Conservation (phyloP, 176 grass and related monocot species). For the Paspalum vaginatum region DNA sequence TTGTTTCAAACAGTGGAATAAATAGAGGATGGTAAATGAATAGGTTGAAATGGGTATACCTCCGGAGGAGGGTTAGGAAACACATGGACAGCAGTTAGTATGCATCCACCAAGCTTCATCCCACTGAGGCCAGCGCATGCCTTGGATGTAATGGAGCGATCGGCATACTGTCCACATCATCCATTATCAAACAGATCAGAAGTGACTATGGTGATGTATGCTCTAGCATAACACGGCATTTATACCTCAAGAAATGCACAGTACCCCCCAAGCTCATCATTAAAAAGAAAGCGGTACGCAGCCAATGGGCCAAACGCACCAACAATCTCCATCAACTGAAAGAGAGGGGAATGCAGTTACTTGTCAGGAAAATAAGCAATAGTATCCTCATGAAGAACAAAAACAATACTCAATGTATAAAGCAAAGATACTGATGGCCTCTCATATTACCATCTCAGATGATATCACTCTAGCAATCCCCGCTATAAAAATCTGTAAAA, state of each 20-base stretch:
- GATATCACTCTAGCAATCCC: constrained; percentile 80
- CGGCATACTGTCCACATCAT: constrained; percentile 55
- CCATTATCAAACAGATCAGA: constrained; percentile 41
- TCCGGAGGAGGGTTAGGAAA: constrained; percentile 55
- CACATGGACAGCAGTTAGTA: constrained; percentile 70
- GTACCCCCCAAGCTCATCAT: constrained; percentile 61
- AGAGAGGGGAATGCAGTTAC: constrained; percentile 34
- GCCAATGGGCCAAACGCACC: constrained; percentile 77
- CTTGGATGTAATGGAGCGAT: constrained; percentile 78
- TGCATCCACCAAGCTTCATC: constrained; percentile 79
- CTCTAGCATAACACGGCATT: constrained; percentile 34
- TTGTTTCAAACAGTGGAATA: constrained; percentile 42
- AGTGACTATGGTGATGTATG: constrained; percentile 28
- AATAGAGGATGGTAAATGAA: constrained; percentile 28
- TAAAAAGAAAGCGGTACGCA: constrained; percentile 69
- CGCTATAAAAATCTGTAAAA: constrained; percentile 87
- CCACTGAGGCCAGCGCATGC: constrained; percentile 96
- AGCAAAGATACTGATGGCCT: constrained; percentile 26
- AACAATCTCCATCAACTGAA: constrained; percentile 95
- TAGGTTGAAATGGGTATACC: constrained; percentile 48
- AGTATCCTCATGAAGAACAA: constrained; percentile 23
- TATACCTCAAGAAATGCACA: constrained; percentile 97
- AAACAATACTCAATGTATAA: constrained; percentile 35
- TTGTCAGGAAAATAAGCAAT: constrained; percentile 29
- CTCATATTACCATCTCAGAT: constrained; percentile 71